Evolutionary conservation across 2,329 filamentous ascomycete species (phyloP).

Genomic region (Purpureocillium lavendulum): DNA sequence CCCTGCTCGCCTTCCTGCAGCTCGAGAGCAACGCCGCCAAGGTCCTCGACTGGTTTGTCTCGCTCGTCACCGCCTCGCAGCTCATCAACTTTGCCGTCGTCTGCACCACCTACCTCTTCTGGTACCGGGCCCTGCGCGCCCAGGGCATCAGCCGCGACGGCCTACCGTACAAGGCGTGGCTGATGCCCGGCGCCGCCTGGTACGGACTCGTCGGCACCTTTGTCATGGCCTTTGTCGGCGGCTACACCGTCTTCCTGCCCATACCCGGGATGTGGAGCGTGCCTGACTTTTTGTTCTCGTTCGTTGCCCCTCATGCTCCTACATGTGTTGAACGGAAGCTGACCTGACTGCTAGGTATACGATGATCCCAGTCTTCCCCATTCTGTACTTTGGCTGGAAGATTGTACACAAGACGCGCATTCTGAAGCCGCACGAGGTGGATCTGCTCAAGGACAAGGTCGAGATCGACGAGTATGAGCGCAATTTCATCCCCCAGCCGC

Average conservation of each 20-base stretch:
- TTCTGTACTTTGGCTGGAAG: conserved; percentile 66
- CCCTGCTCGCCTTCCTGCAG: conserved; percentile 66
- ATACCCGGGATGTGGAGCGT: conserved; percentile 51
- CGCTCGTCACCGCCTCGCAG: conserved; percentile 61
- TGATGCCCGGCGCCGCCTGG: conserved; percentile 66
- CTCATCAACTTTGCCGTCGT: conserved; percentile 66
- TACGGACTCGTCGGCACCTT: conserved; percentile 54
- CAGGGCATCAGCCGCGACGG: conserved; percentile 61
- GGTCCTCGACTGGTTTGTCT: conserved; percentile 67
- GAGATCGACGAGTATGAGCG: conserved; percentile 61
- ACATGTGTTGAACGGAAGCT: neutral
- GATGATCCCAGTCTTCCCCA: conserved; percentile 63
- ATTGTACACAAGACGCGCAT: conserved; percentile 54
- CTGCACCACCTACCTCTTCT: conserved; percentile 63
- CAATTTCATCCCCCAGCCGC: conserved; percentile 45
- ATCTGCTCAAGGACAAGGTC: conserved; percentile 53
- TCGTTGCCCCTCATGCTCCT: conserved; percentile 17
- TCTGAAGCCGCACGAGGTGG: conserved; percentile 48
- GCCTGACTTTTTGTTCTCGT: conserved; percentile 65
- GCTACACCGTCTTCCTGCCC: conserved; percentile 68
- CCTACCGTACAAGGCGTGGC: conserved; percentile 61
- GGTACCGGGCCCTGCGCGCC: conserved; percentile 57
- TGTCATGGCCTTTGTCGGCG: conserved; percentile 66
- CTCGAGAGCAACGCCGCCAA: conserved; percentile 56
- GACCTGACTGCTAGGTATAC: conserved; percentile 42